phyloP scores from a whole-genome alignment of 2,329 filamentous ascomycete genomes.

The Hypoxylon sp. region DNA sequence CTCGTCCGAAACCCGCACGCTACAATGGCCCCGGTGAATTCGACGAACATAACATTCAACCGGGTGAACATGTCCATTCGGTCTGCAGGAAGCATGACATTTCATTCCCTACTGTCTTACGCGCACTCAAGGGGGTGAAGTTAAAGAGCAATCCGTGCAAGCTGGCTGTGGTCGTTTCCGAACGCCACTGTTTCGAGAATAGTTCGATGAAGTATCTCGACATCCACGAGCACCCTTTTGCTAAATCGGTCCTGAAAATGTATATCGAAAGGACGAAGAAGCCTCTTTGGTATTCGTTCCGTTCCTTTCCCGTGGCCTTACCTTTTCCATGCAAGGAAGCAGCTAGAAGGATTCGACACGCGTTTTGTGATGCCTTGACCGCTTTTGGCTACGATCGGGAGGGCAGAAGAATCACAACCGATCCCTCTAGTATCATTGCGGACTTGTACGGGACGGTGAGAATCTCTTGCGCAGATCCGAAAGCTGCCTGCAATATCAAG shows the following conservation, averaged over 20 bases:
- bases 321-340: conserved; percentile 44
- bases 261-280: conserved; percentile 51
- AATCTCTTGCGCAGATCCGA: conserved; percentile 35
- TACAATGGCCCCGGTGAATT: conserved; percentile 3
- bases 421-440: conserved; percentile 23
- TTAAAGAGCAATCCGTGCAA: conserved; percentile 36
- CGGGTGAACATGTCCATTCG: conserved; percentile 38
- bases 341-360: conserved; percentile 44
- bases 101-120: conserved; percentile 35
- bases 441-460: conserved; percentile 49
- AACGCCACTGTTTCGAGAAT: conserved; percentile 50
- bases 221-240: conserved; percentile 48
- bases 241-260: conserved; percentile 50
- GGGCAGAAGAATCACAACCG: conserved; percentile 41
- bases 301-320: not conserved
- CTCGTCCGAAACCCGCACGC: not conserved
- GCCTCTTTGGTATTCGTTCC: conserved; percentile 49
- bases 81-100: conserved; percentile 63
- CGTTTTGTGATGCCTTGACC: conserved; percentile 50
- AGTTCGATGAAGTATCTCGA: conserved; percentile 52
- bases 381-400: conserved; percentile 50
- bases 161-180: conserved; percentile 28
- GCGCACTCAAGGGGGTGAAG: conserved; percentile 25
- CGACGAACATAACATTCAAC: conserved; percentile 17
- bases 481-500: conserved; percentile 45